Evolutionary conservation across 371 early-diverging fungal genomes (phyloP), one percentile per base, ranked within the genome.

Genomic region (Mucor velutinosus): DNA sequence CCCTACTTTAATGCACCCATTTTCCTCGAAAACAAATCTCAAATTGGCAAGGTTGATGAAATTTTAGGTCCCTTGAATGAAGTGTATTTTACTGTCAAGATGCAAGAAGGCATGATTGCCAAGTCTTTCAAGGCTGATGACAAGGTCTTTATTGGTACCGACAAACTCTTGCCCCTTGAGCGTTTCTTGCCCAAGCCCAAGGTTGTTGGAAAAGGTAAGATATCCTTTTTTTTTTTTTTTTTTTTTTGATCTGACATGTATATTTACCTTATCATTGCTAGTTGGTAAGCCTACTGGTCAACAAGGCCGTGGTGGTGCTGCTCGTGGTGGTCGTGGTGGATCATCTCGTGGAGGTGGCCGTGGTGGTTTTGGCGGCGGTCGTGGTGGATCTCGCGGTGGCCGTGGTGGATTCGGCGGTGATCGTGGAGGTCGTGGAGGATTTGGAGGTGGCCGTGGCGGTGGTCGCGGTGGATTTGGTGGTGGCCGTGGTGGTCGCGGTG

Each of bases 41-140:
- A 94, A 79, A 97, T 99, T 75, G 99, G 99, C 71, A 98, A 98
- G 76, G 97, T 99, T n/a, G 99, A 99, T 72, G 99, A 99, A 83
- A 98, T 99, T 69, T 89, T 99, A 32, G 99, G 99, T 47, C 97
- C 97, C 49, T 87, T 99, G 79, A 97, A 96, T 82, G 96, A 99
- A 79, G 94, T 98, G 29, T 95, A 88, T 77, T 97, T 99, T 76
- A 97, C 98, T 30, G 96, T 99, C 65, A 97, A 97, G 88, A 87
- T 96, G 67, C 90, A 92, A 75, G 96, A 96, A 59, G 97, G 97
- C 65, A 90, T 98, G 71, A 88, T 94, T 30, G 97, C 98, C 14
- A 88, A 90, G 21, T 93, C 94, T 29, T 99, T 97, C 88, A 94
- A 97, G 81, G 65, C 76, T 30, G 84, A 92, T 41, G 96, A 95